Percentiles rank a stretch among this genome's conserved stretches.
These are phyloP conservation scores for Globisporangium splendens DNA, from an alignment of 352 stramenopile genomes.

Conservation along the genomic window DNA sequence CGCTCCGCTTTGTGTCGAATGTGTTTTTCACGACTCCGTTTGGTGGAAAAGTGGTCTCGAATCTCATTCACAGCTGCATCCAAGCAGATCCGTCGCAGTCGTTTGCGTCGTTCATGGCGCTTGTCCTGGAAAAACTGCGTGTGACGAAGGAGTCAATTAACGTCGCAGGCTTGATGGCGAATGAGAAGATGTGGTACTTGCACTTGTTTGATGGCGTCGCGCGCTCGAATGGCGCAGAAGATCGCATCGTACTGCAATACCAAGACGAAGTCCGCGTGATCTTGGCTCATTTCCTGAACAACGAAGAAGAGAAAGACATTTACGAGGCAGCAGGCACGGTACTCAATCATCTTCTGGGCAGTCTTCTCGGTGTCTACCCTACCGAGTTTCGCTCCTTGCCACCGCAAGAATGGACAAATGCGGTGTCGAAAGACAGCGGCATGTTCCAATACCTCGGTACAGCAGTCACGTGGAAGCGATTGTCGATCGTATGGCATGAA, in stretches of 20 bases:
- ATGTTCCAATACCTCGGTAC: constrained; percentile 64
- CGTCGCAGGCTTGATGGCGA: constrained; percentile 36
- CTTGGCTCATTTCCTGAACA: constrained; percentile 36
- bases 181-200: constrained; percentile 69
- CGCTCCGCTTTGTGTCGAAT: constrained; percentile 43
- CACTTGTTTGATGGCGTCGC: constrained; percentile 52
- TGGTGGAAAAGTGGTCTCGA: constrained; percentile 53
- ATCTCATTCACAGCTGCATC: constrained; percentile 46
- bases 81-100: constrained; percentile 40
- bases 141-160: constrained; percentile 30
- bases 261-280: constrained; percentile 36
- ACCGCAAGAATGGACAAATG: constrained; percentile 35
- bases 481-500: constrained; percentile 60
- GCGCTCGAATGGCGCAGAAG: constrained; percentile 28
- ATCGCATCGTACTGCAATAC: constrained; percentile 31
- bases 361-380: constrained; percentile 49
- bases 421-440: constrained; percentile 30
- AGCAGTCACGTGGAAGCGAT: constrained; percentile 44
- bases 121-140: constrained; percentile 49
- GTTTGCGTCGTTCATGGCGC: constrained; percentile 32
- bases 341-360: constrained; percentile 40
- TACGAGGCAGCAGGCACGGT: constrained; percentile 43
- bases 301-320: constrained; percentile 55
- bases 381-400: constrained; percentile 61
- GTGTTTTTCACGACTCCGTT: constrained; percentile 64